These are phyloP conservation scores for Trichoderma pleuroti DNA, from an alignment of 2,329 filamentous ascomycete species.

Conservation along the genomic window DNA sequence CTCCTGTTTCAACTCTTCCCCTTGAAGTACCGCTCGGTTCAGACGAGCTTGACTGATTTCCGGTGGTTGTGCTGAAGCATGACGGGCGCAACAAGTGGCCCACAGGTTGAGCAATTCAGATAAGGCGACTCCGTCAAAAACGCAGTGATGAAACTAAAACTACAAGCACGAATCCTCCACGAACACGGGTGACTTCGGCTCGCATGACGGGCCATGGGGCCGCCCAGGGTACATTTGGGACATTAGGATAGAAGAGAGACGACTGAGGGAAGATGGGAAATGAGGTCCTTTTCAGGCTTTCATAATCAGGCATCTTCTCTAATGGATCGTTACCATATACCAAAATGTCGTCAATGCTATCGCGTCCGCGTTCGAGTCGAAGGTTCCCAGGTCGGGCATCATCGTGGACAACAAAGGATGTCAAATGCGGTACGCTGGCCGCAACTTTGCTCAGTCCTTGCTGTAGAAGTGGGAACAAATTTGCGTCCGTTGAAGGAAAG, in stretches of 20 bases:
- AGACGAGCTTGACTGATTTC: not conserved
- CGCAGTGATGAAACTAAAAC: not conserved
- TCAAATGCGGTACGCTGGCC: not conserved
- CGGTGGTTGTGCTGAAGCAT: not conserved
- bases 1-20: not conserved
- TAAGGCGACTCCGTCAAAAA: not conserved
- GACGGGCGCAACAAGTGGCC: not conserved
- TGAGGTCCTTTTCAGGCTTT: not conserved
- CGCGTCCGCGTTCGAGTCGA: not conserved
- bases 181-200: not conserved
- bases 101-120: not conserved
- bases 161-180: not conserved
- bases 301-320: not conserved
- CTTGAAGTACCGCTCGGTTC: not conserved
- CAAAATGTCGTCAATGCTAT: not conserved
- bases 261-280: not conserved
- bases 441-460: not conserved
- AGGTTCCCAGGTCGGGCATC: not conserved
- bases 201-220: not conserved
- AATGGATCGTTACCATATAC: not conserved
- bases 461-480: not conserved
- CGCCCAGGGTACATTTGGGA: not conserved
- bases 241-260: not conserved
- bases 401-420: not conserved
- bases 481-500: not conserved